Evolutionary conservation across 371 early-diverging fungal genomes (phyloP).

Genomic region (Batkoa obscura): DNA sequence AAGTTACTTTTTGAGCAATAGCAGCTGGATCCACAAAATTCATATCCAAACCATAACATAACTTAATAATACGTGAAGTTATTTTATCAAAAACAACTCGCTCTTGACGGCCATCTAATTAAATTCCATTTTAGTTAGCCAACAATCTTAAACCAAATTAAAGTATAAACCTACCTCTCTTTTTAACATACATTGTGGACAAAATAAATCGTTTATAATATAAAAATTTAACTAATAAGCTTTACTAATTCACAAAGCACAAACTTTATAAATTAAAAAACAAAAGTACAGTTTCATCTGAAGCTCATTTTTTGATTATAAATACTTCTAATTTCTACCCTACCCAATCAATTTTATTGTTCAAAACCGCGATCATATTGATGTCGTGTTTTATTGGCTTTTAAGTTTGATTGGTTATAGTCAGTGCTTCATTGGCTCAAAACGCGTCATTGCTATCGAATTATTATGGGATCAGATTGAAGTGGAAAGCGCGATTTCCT

Average conservation of each 20-base stretch:
- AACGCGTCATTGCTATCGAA: no score
- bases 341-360: no score
- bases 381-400: no score
- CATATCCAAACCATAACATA: slow-evolving; percentile 83
- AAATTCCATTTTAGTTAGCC: not conserved
- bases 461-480: no score
- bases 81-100: slow-evolving; percentile 83
- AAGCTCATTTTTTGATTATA: no score
- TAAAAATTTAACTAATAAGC: not conserved
- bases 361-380: no score
- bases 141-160: not conserved
- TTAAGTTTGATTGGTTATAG: no score
- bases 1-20: slow-evolving; percentile 77
- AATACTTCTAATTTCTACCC: no score
- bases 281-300: no score
- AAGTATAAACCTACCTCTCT: not conserved
- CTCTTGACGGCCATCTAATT: slow-evolving; percentile 53
- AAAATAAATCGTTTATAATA: not conserved
- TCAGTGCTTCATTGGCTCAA: no score
- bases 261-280: no score
- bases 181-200: not conserved
- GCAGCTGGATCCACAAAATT: slow-evolving; percentile 78
- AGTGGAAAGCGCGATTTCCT: no score
- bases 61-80: slow-evolving; percentile 45
- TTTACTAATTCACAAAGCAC: not conserved